Evolutionary conservation across 148 eudicot species (phyloP), one percentile per base, ranked within the genome.

Genomic region (Diospyros kaki): DNA sequence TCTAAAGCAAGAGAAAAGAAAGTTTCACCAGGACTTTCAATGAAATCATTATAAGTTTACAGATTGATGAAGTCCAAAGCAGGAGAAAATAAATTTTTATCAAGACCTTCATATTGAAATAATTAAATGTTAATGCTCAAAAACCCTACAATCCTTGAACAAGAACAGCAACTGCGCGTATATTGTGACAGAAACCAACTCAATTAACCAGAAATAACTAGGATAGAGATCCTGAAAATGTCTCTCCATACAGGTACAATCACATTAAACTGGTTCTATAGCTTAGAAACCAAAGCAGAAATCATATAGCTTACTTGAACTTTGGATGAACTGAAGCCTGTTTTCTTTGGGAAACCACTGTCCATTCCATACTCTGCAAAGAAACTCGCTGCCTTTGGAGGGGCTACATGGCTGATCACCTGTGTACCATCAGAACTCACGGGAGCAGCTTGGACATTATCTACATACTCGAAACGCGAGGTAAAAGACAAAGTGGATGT

Each of bases 301-400:
- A 68, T n/a, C 38, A 72, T 55, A 72, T 48, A 9, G 4, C 87
- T 74, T 85, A 93, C 99, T 83, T 89, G 93, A 4, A 86, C 87
- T 91, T 93, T 95, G 50, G 90, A 88, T 61, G 87, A 79, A 62
- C 74, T 86, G 79, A 89, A 88, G 80, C 84, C 83, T 39, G 83
- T 87, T 80, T 86, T 95, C 77, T 83, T 92, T 45, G 82, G 79
- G 74, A 81, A 89, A 71, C 93, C 94, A 88, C 88, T 80, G 53
- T 95, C 98, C 99, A 95, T 93, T 40, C 99, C 99, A 78, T 85
- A 95, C 17, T 95, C 99, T 14, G 94, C 78, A 77, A 95, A 95
- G 76, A 95, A 95, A 78, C 85, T 84, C 58, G 98, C 81, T 11
- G 99, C 79, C 80, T 87, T 91, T 73, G 99, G 99, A 28, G 93